Evolutionary conservation across 2,329 filamentous ascomycete genomes (phyloP).

Genomic region (Pseudogymnoascus destructans): DNA sequence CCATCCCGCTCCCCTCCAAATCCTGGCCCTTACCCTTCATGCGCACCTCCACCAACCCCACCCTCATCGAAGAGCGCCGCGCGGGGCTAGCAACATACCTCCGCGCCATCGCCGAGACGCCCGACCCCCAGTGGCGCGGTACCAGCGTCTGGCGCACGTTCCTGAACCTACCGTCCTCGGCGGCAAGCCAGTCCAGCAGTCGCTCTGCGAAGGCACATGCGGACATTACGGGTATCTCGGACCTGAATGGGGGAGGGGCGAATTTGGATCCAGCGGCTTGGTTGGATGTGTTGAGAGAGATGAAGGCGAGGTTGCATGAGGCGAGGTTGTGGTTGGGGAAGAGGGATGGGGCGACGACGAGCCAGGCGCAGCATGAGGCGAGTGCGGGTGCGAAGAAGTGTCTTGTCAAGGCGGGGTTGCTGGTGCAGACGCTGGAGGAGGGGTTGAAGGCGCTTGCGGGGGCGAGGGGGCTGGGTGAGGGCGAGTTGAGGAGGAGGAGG

Average conservation of each 20-base stretch:
- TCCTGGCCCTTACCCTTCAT: slow-evolving; percentile 50
- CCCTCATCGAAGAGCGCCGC: slow-evolving; percentile 59
- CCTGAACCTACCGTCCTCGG: slow-evolving; percentile 48
- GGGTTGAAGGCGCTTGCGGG: slow-evolving; percentile 43
- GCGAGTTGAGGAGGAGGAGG: slow-evolving; percentile 57
- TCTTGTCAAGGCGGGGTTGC: slow-evolving; percentile 52
- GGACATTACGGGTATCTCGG: slow-evolving; percentile 28
- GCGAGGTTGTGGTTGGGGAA: slow-evolving; percentile 52
- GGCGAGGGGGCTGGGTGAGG: slow-evolving; percentile 48
- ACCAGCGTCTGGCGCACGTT: slow-evolving; percentile 61
- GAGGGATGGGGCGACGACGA: slow-evolving; percentile 46
- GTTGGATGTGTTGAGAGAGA: slow-evolving; percentile 62
- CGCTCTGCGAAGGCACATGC: slow-evolving; percentile 11
- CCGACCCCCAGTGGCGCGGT: slow-evolving; percentile 66
- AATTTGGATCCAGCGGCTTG: slow-evolving; percentile 54
- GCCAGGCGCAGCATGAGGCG: slow-evolving; percentile 46
- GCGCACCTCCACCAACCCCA: slow-evolving; percentile 54
- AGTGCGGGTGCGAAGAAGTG: slow-evolving; percentile 62
- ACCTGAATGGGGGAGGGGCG: slow-evolving; percentile 21
- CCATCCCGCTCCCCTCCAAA: slow-evolving; percentile 58
- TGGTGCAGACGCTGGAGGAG: slow-evolving; percentile 51
- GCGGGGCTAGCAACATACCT: slow-evolving; percentile 57
- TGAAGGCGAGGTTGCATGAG: slow-evolving; percentile 59
- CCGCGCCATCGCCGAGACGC: slow-evolving; percentile 54
- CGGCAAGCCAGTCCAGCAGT: slow-evolving; percentile 26